Evolutionary conservation across 345 rosid species (phyloP), one percentile per base, ranked within the genome.

Genomic region (Euphorbia tirucalli): DNA sequence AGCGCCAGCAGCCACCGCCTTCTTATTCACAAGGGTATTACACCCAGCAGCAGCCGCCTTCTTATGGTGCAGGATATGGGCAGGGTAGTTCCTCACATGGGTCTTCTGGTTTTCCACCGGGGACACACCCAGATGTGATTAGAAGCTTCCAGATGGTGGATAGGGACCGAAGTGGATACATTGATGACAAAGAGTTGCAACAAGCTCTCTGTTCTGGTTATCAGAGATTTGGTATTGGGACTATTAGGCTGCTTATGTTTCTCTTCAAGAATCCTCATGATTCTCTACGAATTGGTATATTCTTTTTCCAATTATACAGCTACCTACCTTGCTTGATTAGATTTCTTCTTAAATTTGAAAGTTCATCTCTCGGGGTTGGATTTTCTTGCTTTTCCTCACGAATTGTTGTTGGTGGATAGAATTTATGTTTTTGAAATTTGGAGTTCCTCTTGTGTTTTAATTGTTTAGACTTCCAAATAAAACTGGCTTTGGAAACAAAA

Each of bases 101-200:
- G 41, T 31, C 32, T 58, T 69, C 77, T 61, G 75, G 70, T 49
- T 86, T 91, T 78, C 79, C 88, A 0, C 74, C 83, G 24, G 95
- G 88, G 64, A 88, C 89, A 1, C 71, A 79, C 30, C 85, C 86
- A 3, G 82, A 84, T 5, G 87, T 85, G 24, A 74, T 88, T 7
- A 80, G 85, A 72, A 84, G 89, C 74, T 89, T 92, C 31, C 61
- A 85, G 58, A 80, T 83, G 80, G 93, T 80, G 13, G 96, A 88
- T 46, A 82, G 87, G 65, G 82, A 89, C 46, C 39, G 93, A 64
- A 87, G 84, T 67, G 92, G 93, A 30, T 92, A 62, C 56, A 83
- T 89, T 25, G 87, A 92, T 31, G 97, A 88, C 72, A 73, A 75
- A 11, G 88, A 89, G 82, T 79, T 92, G 77, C 87, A 78, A 30